Conservation (phyloP, 2,329 filamentous ascomycete species). For the Colletotrichum simmondsii region DNA sequence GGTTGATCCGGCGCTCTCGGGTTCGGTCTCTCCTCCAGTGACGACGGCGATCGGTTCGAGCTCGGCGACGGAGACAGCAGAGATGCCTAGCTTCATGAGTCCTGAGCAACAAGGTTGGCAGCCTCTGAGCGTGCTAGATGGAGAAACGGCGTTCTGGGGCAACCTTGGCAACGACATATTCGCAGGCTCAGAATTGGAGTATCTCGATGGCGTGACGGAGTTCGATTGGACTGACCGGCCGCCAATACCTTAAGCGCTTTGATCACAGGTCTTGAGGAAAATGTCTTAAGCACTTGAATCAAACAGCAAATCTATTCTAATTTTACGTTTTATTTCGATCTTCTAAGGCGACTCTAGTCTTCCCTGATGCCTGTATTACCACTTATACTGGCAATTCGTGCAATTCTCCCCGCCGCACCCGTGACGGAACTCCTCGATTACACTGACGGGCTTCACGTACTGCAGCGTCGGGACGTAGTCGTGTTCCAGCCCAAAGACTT, state of each 20-base stretch:
- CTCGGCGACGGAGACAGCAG: neutral
- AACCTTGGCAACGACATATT: neutral
- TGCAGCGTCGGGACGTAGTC: constrained; percentile 27
- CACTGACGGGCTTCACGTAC: constrained; percentile 32
- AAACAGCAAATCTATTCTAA: neutral
- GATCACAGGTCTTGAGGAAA: neutral
- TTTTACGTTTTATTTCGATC: neutral
- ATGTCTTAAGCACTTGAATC: neutral
- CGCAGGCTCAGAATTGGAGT: neutral
- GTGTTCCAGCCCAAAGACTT: constrained; percentile 33
- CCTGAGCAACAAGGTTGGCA: neutral
- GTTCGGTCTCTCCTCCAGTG: no score
- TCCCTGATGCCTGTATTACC: neutral
- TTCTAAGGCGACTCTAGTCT: neutral
- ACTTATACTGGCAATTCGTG: neutral
- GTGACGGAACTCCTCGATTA: constrained; percentile 34
- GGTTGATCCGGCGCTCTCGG: neutral
- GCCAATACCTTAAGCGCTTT: neutral
- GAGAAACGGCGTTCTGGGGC: constrained; percentile 4
- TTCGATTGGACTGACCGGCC: constrained; percentile 6
- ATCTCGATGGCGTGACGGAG: neutral
- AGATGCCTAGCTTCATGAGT: neutral
- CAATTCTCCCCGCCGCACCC: neutral
- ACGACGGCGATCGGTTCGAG: neutral
- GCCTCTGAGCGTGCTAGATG: neutral